Evolutionary conservation across 805 yeast species (phyloP).

Genomic region (Lachancea quebecensis): DNA sequence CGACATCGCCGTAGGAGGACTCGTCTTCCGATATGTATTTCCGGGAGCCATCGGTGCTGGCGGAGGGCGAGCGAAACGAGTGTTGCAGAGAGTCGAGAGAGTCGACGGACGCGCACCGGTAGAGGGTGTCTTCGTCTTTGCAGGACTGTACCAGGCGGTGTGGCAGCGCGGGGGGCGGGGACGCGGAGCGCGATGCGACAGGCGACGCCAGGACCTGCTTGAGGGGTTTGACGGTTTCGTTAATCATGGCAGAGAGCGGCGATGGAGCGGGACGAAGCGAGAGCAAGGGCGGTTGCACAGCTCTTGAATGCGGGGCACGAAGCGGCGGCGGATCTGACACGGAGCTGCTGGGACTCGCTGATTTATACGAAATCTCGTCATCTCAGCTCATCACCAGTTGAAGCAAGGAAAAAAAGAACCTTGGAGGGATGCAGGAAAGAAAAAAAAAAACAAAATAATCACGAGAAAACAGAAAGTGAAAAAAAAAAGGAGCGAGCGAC

Average conservation of each 20-base stretch:
- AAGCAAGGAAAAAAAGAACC: not conserved
- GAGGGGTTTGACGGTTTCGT: constrained; percentile 5
- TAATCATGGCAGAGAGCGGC: constrained; percentile 2
- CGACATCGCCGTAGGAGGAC: constrained; percentile 5
- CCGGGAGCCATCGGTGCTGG: not conserved
- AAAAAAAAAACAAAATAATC: too few relatives aligned
- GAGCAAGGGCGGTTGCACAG: not conserved
- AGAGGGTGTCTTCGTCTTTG: constrained; percentile 10
- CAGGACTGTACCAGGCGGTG: constrained; percentile 4
- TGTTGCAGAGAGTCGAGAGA: constrained; percentile 18
- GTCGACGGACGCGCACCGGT: constrained; percentile 21
- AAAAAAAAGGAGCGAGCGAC: too few relatives aligned
- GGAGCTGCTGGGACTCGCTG: not conserved
- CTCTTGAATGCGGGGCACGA: not conserved
- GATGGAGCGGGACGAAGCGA: not conserved
- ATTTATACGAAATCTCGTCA: not conserved
- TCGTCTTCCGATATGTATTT: constrained; percentile 6
- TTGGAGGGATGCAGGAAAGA: not conserved
- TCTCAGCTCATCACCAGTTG: not conserved
- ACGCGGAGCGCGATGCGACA: constrained; percentile 4
- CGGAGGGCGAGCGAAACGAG: not conserved
- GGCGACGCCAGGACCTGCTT: constrained; percentile 5
- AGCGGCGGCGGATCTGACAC: too few relatives aligned
- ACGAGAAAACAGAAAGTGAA: not conserved
- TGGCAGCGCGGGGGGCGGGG: constrained; percentile 5